phyloP scores from a whole-genome alignment of 164 flowering plant genomes.

The Santalum album region DNA sequence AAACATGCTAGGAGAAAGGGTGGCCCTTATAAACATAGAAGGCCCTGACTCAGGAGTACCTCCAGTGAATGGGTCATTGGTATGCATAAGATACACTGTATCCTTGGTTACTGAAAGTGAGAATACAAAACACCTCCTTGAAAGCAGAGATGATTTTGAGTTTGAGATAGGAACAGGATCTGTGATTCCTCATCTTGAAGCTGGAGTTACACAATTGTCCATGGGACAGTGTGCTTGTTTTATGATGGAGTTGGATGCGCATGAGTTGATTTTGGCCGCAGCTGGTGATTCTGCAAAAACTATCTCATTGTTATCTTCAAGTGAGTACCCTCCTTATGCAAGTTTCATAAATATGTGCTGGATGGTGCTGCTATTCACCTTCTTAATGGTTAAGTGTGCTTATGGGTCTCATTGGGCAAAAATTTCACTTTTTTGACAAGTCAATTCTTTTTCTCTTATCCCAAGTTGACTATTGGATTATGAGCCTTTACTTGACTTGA shows the following conservation, averaged over 20 bases:
- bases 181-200: constrained; percentile 55
- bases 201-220: constrained; percentile 63
- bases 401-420: no score
- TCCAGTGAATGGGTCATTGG: constrained; percentile 55
- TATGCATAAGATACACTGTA: constrained; percentile 49
- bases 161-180: constrained; percentile 82
- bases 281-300: constrained; percentile 35
- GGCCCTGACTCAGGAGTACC: constrained; percentile 52
- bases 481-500: neutral
- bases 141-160: constrained; percentile 68
- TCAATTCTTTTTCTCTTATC: neutral
- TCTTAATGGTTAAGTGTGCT: no score
- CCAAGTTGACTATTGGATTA: neutral
- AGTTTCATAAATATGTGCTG: neutral
- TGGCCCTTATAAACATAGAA: constrained; percentile 20
- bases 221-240: constrained; percentile 59
- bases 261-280: constrained; percentile 61
- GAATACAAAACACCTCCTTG: constrained; percentile 43
- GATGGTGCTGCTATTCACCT: no score
- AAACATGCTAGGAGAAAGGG: constrained; percentile 14
- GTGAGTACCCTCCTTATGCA: constrained; percentile 32
- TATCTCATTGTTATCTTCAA: constrained; percentile 29
- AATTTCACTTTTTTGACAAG: no score
- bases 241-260: constrained; percentile 26
- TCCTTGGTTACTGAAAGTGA: constrained; percentile 38